Conservation (phyloP, 1,139 yeast genomes). For the Taiozyma sp. region DNA sequence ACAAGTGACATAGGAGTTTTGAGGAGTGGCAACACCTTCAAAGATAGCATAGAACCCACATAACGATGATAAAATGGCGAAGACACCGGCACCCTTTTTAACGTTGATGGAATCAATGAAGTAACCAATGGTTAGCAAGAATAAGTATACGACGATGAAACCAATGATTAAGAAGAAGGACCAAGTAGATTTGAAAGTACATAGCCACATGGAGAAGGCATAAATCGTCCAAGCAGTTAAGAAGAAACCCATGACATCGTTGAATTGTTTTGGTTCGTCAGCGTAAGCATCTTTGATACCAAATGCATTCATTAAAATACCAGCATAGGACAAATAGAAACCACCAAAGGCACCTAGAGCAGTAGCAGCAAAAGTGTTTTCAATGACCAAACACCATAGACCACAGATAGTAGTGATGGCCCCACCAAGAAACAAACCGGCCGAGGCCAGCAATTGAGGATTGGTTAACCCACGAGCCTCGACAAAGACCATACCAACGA, state of each 20-base stretch:
- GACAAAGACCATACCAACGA: conserved; percentile 42
- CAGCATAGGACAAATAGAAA: conserved; percentile 67
- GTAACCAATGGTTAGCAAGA: conserved; percentile 53
- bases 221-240: conserved; percentile 65
- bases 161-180: conserved; percentile 53
- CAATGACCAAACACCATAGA: conserved; percentile 56
- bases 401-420: conserved; percentile 63
- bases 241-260: conserved; percentile 54
- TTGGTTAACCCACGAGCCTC: conserved; percentile 49
- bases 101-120: conserved; percentile 43
- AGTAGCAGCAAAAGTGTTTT: conserved; percentile 63
- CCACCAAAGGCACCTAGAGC: conserved; percentile 72
- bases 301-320: conserved; percentile 50
- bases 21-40: conserved; percentile 61
- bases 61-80: conserved; percentile 55
- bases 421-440: conserved; percentile 60
- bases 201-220: conserved; percentile 51
- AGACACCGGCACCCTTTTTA: conserved; percentile 66
- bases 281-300: conserved; percentile 50
- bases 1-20: conserved; percentile 56
- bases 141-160: conserved; percentile 43
- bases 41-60: conserved; percentile 62
- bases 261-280: conserved; percentile 40
- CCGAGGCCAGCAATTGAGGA: conserved; percentile 43
- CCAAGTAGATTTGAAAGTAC: conserved; percentile 62